Base-by-base conservation (phyloP, 1,139 yeast species). In the Taphrina flavorubra region DNA sequence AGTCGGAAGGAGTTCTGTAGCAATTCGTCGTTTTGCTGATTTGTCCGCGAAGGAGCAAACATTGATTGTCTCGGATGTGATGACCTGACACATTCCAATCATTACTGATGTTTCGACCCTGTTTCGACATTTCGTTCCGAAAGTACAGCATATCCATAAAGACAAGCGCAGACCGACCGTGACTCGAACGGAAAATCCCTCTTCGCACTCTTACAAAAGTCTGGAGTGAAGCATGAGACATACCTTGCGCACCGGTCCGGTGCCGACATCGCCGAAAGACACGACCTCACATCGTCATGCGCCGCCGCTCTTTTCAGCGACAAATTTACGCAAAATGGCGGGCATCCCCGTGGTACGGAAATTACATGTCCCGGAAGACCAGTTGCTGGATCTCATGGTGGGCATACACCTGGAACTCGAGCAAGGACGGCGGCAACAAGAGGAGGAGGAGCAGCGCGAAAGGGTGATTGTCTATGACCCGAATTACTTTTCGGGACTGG, bases 351-450 rank as follows among this genome's bases (percentile, higher is more conserved):
- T n/a, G 6, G 42, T 53, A 11, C 40, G 36, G 42, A 53, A 53
- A 25, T 18, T 53, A 8, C 36, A n/a, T 25, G 58, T 53, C 18
- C 34, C 36, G 7, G 60, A 56, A 11, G 60, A 56, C 11, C 34
- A 16, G 10, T 56, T 56, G 34, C 25, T 56, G 11, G 58, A 53
- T 34, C 37, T 56, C 44, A 56, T 56, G 60, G 60, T 56, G 25
- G 36, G 60, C 13, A 39, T 56, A 56, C 60, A 56, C 2, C 14
- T 56, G 16, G 31, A 40, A 6, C 36, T 39, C 36, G 60, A 56
- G 37, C 11, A 40, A n/a, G 60, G 14, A 37, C 46, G 60, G 39
- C 46, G 60, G 39, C 60, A 56, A 56, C 6, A 25, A 4, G 60
- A 56, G 31, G n/a, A n/a, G n/a, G n/a, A 25, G 4, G 31, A 25